Base-by-base conservation (phyloP, 495 filamentous ascomycete genomes). In the Lophium mytilinum region DNA sequence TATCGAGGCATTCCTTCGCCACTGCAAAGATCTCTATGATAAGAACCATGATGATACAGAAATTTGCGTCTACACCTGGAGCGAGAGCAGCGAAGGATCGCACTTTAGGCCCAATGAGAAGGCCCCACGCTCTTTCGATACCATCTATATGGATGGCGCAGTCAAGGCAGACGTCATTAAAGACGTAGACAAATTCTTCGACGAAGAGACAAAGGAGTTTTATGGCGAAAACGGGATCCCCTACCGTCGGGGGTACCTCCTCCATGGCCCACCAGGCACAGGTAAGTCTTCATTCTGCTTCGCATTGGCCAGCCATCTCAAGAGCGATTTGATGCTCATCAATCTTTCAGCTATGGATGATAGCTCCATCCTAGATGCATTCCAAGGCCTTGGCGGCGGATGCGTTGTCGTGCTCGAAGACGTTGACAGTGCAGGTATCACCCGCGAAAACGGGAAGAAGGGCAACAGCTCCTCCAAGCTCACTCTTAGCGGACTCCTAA, bases 401-500 rank as follows among this genome's bases (percentile, higher is more conserved):
- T 86, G 82, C 60, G 79, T 88, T 1, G 82, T 86, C 3, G 73
- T 87, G 11, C 69, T 88, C 33, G 85, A 87, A 62, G 84, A 88
- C 56, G 80, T 88, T 53, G 84, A 87, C 64, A 79, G 77, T 4
- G 79, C 83, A 43, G 78, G 83, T 37, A 72, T 61, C 47, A 47
- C 63, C 75, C 46, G 73, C 60, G 54, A 66, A 1, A 50, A 65
- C 21, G 58, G 58, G 47, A 52, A 56, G 14, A 52, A 47, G 9
- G 52, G 46, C 3, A 41, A 35, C 6, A 34, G 14, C 11, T 11
- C 15, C 41, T 33, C 5, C 12, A 91, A 85, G 90, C 52, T 62
- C 30, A 62, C 96, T 63, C 90, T 98, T 70, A 98, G 96, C 77
- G 87, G 82, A 0, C 72, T 92, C 6, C 73, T 92, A 37, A 93